These are phyloP conservation scores for Neoboletus subvelutipes DNA, from an alignment of 768 basidiomycete species.

Conservation along the genomic window DNA sequence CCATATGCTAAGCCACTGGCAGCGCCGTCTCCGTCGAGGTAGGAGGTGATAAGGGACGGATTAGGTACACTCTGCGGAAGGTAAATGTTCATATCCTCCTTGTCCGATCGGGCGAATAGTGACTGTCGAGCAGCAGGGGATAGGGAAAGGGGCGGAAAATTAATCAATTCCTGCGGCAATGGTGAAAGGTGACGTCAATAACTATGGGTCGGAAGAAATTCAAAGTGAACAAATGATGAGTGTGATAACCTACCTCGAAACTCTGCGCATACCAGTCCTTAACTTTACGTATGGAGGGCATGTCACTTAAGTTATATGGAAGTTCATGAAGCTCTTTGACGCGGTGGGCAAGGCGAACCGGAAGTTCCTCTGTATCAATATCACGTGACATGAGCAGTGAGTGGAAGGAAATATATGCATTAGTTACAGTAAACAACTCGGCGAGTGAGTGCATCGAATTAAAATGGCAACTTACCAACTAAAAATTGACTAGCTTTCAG, in stretches of 20 bases:
- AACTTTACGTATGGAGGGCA: constrained; percentile 19
- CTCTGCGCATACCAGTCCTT: constrained; percentile 22
- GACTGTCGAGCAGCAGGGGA: constrained; percentile 16
- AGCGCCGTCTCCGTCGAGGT: constrained; percentile 31
- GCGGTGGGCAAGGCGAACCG: constrained; percentile 17
- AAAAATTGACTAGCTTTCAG: constrained; percentile 17
- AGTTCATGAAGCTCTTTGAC: constrained; percentile 21
- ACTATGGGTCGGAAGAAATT: neutral
- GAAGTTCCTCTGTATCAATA: constrained; percentile 13
- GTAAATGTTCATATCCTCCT: constrained; percentile 18
- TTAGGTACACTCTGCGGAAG: constrained; percentile 16
- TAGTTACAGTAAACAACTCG: neutral
- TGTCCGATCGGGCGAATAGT: constrained; percentile 8
- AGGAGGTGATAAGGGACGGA: constrained; percentile 16
- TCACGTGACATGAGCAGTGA: neutral
- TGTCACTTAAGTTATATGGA: constrained; percentile 17
- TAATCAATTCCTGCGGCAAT: constrained; percentile 10
- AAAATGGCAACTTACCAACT: constrained; percentile 7
- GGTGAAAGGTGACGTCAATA: neutral
- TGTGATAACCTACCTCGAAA: constrained; percentile 12
- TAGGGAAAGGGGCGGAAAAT: constrained; percentile 13
- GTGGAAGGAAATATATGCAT: neutral
- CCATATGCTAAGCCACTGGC: constrained; percentile 14
- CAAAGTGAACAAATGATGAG: neutral
- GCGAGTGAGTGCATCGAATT: neutral